Percentiles rank a stretch among this genome's conserved stretches.
Evolutionary conservation across 306 rosid species (phyloP).

Genomic region (Cicer judaicum): DNA sequence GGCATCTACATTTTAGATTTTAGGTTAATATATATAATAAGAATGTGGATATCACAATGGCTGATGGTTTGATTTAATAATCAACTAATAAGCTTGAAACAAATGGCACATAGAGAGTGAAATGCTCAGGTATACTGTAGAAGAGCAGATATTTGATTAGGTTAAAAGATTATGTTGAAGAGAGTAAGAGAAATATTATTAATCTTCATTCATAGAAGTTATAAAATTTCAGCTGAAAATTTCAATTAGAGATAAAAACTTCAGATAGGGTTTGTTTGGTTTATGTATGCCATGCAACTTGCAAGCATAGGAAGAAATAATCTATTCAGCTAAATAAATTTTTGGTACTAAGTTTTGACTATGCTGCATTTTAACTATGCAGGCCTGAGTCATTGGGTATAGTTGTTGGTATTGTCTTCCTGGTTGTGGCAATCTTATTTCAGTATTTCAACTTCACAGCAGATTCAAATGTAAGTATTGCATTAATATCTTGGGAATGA

Average conservation of each 20-base stretch:
- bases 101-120: constrained; percentile 1
- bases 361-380: constrained; percentile 41
- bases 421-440: constrained; percentile 81
- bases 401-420: constrained; percentile 85
- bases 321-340: background rate
- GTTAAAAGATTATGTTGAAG: constrained; percentile 9
- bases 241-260: constrained; percentile 19
- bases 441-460: constrained; percentile 89
- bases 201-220: background rate
- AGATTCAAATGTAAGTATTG: constrained; percentile 73
- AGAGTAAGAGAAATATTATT: background rate
- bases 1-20: constrained; percentile 1
- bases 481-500: background rate
- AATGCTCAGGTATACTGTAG: constrained; percentile 1
- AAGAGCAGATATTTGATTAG: background rate
- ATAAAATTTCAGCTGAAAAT: constrained; percentile 9
- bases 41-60: constrained; percentile 5
- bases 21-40: background rate
- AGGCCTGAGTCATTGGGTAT: constrained; percentile 97
- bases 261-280: constrained; percentile 5
- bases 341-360: constrained; percentile 23
- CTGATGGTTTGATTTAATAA: background rate
- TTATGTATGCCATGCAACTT: background rate
- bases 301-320: background rate
- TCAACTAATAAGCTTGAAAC: background rate